These are phyloP conservation scores for Phellinidium pouzarii DNA, from an alignment of 1,284 basidiomycete genomes.

Conservation along the genomic window DNA sequence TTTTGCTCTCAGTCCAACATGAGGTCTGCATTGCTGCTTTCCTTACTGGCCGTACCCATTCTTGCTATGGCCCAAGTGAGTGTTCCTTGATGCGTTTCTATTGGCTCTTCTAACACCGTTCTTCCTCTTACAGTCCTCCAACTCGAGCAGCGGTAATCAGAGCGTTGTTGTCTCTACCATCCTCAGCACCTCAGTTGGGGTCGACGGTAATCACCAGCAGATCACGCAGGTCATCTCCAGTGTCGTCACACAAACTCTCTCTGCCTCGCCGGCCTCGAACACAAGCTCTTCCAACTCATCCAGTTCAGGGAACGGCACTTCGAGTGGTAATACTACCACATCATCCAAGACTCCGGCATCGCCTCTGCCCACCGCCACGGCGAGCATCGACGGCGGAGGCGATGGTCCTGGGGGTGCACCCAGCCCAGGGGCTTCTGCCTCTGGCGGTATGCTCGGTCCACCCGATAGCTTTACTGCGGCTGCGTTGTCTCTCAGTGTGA, in stretches of 20 bases:
- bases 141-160: background rate
- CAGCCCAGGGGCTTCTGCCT: conserved; percentile 37
- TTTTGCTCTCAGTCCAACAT: conserved; percentile 12
- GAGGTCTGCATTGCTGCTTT: conserved; percentile 22
- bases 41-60: conserved; percentile 28
- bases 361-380: conserved; percentile 49
- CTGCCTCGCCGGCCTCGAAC: conserved; percentile 23
- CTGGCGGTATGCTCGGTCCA: conserved; percentile 47
- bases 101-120: conserved; percentile 19
- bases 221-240: conserved; percentile 35
- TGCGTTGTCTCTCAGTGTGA: conserved; percentile 36
- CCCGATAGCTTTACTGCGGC: conserved; percentile 55
- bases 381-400: conserved; percentile 46
- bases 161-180: conserved; percentile 20
- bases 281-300: conserved; percentile 24
- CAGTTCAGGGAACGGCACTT: conserved; percentile 18
- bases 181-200: conserved; percentile 30
- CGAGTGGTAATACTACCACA: conserved; percentile 24
- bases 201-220: conserved; percentile 31
- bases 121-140: conserved; percentile 17
- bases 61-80: conserved; percentile 32
- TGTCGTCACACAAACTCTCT: conserved; percentile 41
- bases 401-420: conserved; percentile 40
- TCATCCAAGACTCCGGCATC: conserved; percentile 25
- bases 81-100: conserved; percentile 9